A percentile compares a stretch with the other conserved stretches of the same genome.
Conservation (phyloP, 768 basidiomycete genomes). For the Rhodocollybia butyracea region DNA sequence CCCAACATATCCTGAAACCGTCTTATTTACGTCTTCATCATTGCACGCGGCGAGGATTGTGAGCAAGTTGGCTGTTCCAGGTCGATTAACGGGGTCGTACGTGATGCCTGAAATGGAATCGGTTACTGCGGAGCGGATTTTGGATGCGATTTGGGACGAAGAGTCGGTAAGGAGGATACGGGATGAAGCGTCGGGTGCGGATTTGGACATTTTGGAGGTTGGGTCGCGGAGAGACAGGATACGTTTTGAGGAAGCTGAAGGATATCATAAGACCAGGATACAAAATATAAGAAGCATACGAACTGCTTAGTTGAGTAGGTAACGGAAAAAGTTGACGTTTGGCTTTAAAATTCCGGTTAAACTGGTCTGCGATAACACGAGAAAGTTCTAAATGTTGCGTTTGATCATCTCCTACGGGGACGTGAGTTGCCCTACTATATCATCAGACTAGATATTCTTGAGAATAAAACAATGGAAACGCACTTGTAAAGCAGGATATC, state of each 20-base stretch:
- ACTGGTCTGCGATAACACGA: conserved; percentile 77
- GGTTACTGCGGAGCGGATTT: conserved; percentile 81
- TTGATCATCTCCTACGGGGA: conserved; percentile 97
- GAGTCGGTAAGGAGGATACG: conserved; percentile 87
- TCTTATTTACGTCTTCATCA: conserved; percentile 35
- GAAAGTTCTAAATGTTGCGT: conserved; percentile 89
- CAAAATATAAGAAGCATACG: conserved; percentile 33
- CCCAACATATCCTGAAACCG: conserved; percentile 50
- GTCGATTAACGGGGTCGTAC: conserved; percentile 77
- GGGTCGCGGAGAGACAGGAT: conserved; percentile 87
- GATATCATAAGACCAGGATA: neutral
- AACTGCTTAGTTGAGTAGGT: conserved; percentile 68
- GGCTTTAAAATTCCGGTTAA: conserved; percentile 66
- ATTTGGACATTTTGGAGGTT: conserved; percentile 93
- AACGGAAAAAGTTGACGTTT: conserved; percentile 60
- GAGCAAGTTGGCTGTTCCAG: conserved; percentile 81
- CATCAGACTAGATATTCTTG: neutral
- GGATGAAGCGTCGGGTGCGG: conserved; percentile 70
- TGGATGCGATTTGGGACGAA: conserved; percentile 53
- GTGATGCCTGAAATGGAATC: conserved; percentile 75
- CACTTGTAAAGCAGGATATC: conserved; percentile 88
- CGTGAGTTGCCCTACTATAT: conserved; percentile 76
- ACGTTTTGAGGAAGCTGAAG: conserved; percentile 71
- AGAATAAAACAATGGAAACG: conserved; percentile 14
- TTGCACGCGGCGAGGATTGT: conserved; percentile 77